A percentile compares a stretch with the other conserved stretches of the same genome.
Evolutionary conservation across 2,329 filamentous ascomycete genomes (phyloP).

Genomic region (Lachnellula cervina): DNA sequence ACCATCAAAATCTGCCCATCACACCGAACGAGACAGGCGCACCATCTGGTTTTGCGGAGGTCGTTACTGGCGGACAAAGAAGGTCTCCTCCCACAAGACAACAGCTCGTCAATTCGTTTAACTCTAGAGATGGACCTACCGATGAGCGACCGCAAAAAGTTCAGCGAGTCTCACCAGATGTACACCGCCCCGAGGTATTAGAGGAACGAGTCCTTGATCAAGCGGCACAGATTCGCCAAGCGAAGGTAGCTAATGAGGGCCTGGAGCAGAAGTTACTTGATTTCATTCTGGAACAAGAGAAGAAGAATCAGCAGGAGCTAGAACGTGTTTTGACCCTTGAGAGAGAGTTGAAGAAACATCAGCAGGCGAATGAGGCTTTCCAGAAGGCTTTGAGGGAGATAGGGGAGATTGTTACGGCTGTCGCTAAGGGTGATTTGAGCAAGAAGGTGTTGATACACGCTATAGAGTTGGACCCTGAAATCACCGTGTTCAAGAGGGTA

Average conservation of each 20-base stretch:
- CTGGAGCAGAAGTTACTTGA: slow-evolving; percentile 82
- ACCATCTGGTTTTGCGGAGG: slow-evolving; percentile 59
- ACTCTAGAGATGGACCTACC: slow-evolving; percentile 23
- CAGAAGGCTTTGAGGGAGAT: slow-evolving; percentile 96
- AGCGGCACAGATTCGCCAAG: slow-evolving; percentile 82
- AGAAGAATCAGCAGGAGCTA: slow-evolving; percentile 79
- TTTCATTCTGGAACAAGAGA: slow-evolving; percentile 81
- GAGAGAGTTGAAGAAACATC: slow-evolving; percentile 91
- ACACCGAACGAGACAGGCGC: slow-evolving; percentile 73
- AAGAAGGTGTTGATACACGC: slow-evolving; percentile 96
- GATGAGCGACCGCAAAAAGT: slow-evolving; percentile 28
- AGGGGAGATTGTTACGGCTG: slow-evolving; percentile 93
- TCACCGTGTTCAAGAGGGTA: slow-evolving; percentile 93
- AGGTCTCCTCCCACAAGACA: slow-evolving; percentile 33
- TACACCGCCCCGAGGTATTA: slow-evolving; percentile 72
- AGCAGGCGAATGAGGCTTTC: slow-evolving; percentile 97
- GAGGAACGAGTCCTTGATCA: slow-evolving; percentile 91
- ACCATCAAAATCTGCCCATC: slow-evolving; percentile 62
- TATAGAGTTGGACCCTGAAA: slow-evolving; percentile 96
- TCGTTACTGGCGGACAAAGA: slow-evolving; percentile 34
- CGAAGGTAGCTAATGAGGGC: slow-evolving; percentile 73
- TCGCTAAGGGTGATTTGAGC: slow-evolving; percentile 89
- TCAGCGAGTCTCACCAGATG: slow-evolving; percentile 64
- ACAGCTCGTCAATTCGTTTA: slow-evolving; percentile 35
- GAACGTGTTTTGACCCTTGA: slow-evolving; percentile 86